Conservation (phyloP, 305 asterid species). For the Lippia alba region DNA sequence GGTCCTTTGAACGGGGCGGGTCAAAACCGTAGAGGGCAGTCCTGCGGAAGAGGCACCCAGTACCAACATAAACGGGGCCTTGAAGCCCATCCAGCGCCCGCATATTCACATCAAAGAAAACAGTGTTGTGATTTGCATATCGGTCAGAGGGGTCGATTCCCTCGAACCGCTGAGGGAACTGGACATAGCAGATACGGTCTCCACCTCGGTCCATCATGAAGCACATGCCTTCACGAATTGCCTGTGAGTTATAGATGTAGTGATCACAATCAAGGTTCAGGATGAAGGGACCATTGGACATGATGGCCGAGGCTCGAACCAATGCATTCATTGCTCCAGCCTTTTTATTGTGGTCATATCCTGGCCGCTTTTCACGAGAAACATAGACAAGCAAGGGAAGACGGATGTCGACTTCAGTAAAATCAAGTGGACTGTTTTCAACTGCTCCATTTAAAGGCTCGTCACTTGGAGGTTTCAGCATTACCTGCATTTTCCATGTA, state of each 20-base stretch:
- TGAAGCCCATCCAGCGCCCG: constrained; percentile 93
- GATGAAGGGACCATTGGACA: constrained; percentile 93
- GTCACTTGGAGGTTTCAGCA: constrained; percentile 97
- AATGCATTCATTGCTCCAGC: constrained; percentile 97
- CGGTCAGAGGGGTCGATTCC: constrained; percentile 93
- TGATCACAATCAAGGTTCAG: constrained; percentile 95
- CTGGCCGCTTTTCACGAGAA: constrained; percentile 91
- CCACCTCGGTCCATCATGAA: constrained; percentile 99
- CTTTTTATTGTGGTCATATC: constrained; percentile 92
- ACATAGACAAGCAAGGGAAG: constrained; percentile 85
- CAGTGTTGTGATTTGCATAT: constrained; percentile 89
- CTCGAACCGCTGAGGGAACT: constrained; percentile 92
- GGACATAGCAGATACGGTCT: constrained; percentile 86
- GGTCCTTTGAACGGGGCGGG: constrained; percentile 77
- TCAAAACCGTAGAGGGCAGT: constrained; percentile 87
- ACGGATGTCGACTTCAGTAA: constrained; percentile 79
- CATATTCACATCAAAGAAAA: constrained; percentile 93
- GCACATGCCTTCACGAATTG: constrained; percentile 92
- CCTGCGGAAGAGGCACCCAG: constrained; percentile 89
- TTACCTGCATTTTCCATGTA: constrained; percentile 61
- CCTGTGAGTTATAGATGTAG: constrained; percentile 85
- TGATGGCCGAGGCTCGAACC: constrained; percentile 89
- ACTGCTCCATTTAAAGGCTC: constrained; percentile 67
- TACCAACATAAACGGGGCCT: constrained; percentile 93
- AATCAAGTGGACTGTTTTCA: constrained; percentile 64